Evolutionary conservation across 176 grass and related monocot species (phyloP), one percentile per base, ranked within the genome.

Genomic region (Carex myosuroides): DNA sequence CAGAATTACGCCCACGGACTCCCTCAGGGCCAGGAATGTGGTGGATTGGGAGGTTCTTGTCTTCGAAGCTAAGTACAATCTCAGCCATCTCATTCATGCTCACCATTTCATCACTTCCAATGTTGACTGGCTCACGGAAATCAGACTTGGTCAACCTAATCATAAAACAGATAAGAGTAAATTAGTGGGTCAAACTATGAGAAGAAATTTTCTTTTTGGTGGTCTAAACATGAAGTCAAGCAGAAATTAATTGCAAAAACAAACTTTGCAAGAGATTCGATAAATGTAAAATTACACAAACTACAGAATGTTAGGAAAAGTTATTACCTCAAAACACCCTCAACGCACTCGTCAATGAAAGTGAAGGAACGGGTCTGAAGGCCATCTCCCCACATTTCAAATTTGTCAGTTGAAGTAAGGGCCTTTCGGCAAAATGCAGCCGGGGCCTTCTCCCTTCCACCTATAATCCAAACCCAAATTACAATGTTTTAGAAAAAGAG

Each of bases 41-140:
- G 62, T 91, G 90, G 68, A 96, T 93, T 24, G 94, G 81, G 69
- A 96, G 85, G 74, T 86, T 91, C 89, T 61, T 96, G 54, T 90
- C 83, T 63, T 97, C 94, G 41, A 97, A 97, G 85, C 91, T 75
- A 52, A 97, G 94, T 48, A 93, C 84, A 16, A 97, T 93, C 44
- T 93, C 94, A 83, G 94, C 91, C 94, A 97, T 97, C 83, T 93
- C 91, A 21, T 93, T 93, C 94, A 97, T 97, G 91, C 89, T 93
- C 24, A 97, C 91, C 91, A 97, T 93, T 86, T 97, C 94, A 71
- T 93, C 91, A 41, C 91, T 93, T 79, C 91, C 91, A 65, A 93
- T 97, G 89, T 97, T 97, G 72, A 97, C 85, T 1, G 91, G 91
- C 80, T 97, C 91, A 0, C 87, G 83, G 87, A 97, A 97, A 70